A percentile compares a stretch with the other conserved stretches of the same genome.
Evolutionary conservation across 2,329 filamentous ascomycete species (phyloP).

Genomic region (Stagonosporopsis cucurbitacearum): DNA sequence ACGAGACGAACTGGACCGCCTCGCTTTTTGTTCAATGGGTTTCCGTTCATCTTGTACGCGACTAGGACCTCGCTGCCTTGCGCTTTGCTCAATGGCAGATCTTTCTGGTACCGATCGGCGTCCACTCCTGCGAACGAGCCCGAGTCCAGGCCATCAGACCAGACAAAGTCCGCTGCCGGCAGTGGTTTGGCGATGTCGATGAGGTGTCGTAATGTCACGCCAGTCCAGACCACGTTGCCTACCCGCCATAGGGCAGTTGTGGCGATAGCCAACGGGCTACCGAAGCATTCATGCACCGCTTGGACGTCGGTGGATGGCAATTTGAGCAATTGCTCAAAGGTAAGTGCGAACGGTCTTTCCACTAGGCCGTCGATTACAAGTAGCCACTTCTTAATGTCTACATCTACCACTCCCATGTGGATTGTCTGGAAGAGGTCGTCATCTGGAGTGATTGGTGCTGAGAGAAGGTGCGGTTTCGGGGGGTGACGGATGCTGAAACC

Average conservation of each 20-base stretch:
- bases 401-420: slow-evolving; percentile 44
- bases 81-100: slow-evolving; percentile 39
- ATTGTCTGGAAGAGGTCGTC: slow-evolving; percentile 46
- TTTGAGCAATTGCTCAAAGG: slow-evolving; percentile 30
- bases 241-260: slow-evolving; percentile 39
- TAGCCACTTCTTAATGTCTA: slow-evolving; percentile 36
- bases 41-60: slow-evolving; percentile 38
- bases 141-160: slow-evolving; percentile 40
- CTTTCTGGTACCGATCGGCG: slow-evolving; percentile 43
- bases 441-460: slow-evolving; percentile 33
- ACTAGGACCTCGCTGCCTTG: slow-evolving; percentile 32
- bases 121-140: slow-evolving; percentile 33
- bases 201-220: slow-evolving; percentile 35
- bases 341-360: slow-evolving; percentile 32
- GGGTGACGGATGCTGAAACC: slow-evolving; percentile 33
- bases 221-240: slow-evolving; percentile 48
- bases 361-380: slow-evolving; percentile 45
- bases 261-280: slow-evolving; percentile 42
- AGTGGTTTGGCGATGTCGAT: slow-evolving; percentile 27
- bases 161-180: slow-evolving; percentile 28
- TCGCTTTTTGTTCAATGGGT: slow-evolving; percentile 26
- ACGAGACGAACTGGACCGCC: slow-evolving; percentile 42
- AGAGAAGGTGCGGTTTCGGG: slow-evolving; percentile 37
- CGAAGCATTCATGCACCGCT: slow-evolving; percentile 48
- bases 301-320: slow-evolving; percentile 36